phyloP scores from a whole-genome alignment of 306 rosid species.

The Spatholobus suberectus region DNA sequence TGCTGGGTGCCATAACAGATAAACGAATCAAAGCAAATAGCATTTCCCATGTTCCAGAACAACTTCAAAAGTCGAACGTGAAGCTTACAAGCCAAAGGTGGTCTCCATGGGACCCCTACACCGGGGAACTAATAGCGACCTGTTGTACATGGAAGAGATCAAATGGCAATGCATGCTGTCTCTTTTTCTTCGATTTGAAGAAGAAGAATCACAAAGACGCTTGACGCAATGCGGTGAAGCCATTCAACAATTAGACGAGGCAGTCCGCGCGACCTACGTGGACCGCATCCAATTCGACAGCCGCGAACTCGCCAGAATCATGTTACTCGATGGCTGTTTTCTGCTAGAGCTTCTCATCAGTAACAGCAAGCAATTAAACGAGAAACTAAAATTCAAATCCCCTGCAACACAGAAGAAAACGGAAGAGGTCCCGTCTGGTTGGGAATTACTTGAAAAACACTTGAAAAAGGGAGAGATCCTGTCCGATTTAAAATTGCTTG shows the following conservation, averaged over 20 bases:
- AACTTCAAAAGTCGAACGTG: background rate
- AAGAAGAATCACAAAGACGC: fast-evolving
- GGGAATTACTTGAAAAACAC: too few species aligned
- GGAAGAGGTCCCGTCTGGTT: background rate
- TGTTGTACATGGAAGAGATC: background rate
- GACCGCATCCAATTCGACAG: background rate
- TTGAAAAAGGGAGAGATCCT: background rate
- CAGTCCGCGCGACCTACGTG: background rate
- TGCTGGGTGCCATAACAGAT: background rate
- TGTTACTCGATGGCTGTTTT: too few species aligned
- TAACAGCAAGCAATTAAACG: too few species aligned
- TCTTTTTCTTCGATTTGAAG: background rate
- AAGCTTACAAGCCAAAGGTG: background rate
- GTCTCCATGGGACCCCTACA: background rate
- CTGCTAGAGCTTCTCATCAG: background rate
- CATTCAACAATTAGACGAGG: background rate
- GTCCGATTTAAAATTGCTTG: background rate
- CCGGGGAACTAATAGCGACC: background rate
- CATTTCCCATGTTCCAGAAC: background rate
- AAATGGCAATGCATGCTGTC: background rate
- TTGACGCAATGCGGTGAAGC: background rate
- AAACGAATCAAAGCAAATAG: background rate
- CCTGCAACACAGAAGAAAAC: too few species aligned
- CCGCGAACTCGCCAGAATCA: too few species aligned
- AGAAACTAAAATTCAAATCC: too few species aligned